These are phyloP conservation scores for Crithidia brevicula DNA, from an alignment of 208 protist species.

Conservation along the genomic window DNA sequence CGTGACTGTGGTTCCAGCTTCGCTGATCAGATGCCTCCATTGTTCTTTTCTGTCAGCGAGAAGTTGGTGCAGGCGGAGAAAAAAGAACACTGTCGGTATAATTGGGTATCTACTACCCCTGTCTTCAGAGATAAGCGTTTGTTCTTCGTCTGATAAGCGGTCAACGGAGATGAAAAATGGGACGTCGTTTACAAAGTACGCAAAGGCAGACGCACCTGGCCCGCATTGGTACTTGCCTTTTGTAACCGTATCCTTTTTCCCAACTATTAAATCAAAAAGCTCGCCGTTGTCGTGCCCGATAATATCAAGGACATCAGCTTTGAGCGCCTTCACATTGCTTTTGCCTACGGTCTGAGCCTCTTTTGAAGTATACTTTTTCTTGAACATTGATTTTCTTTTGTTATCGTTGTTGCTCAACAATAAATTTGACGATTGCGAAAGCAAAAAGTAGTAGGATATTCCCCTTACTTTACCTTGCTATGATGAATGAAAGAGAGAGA, in stretches of 20 bases:
- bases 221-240: conserved; percentile 51
- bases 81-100: conserved; percentile 72
- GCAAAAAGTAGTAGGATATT: no score
- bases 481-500: no score
- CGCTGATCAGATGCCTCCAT: conserved; percentile 19
- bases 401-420: no score
- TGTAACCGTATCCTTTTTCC: conserved; percentile 52
- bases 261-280: conserved; percentile 52
- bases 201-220: conserved; percentile 34
- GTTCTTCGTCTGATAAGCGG: conserved; percentile 39
- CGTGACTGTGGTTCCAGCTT: conserved; percentile 31
- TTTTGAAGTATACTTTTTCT: conserved; percentile 64
- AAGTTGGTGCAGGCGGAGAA: conserved; percentile 44
- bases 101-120: conserved; percentile 10
- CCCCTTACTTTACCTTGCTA: no score
- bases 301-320: conserved; percentile 29
- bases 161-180: conserved; percentile 57
- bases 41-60: conserved; percentile 24
- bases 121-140: conserved; percentile 20
- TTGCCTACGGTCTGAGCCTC: conserved; percentile 48
- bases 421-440: no score
- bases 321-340: conserved; percentile 59
- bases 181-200: conserved; percentile 62
- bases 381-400: no score
- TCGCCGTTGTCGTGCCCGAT: conserved; percentile 47